Evolutionary conservation across 768 basidiomycete genomes (phyloP), one percentile per base, ranked within the genome.

Genomic region (Hericium erinaceus): DNA sequence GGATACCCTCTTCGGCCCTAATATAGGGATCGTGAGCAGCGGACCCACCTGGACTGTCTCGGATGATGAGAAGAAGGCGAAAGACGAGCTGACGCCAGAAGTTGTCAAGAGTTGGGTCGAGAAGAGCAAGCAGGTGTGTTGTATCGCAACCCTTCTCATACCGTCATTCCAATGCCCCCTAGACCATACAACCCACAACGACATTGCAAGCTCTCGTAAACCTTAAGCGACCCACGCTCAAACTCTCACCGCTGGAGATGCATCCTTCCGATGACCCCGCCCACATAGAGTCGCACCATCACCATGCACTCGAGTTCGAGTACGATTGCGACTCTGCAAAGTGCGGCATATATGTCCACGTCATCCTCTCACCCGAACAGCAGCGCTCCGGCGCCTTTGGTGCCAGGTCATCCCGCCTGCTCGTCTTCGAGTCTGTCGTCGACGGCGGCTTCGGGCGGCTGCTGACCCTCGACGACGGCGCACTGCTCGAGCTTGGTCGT

Each of bases 171-270:
- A 58, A 39, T 37, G 26, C 49, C 18, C 38, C 28, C 46, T 49
- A 92, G 90, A 69, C 83, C 33, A 79, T 84, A 10, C 87, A 92
- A 65, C 84, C 93, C 0, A 95, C 94, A 0, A 98, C 94, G 0
- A 95, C 94, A 2, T 77, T 98, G 0, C 94, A 97, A 72, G 94
- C 94, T 0, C 79, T 95, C 38, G 93, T 97, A 61, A 98, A 97
- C 67, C 83, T 97, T 64, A 95, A 95, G 68, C 82, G 94, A 4
- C 94, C 94, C 1, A 85, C 91, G 1, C 78, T 98, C 38, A 81
- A 86, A 12, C 80, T 95, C 3, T 84, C 83, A 8, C 91, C 86
- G 0, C 74, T 89, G 18, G 64, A 77, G 3, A 64, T 70, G 20
- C 69, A 68, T 24, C 66, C 78, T 13, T 65, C 75, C 2, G 74